A percentile compares a stretch with the other conserved stretches of the same genome.
phyloP scores from a whole-genome alignment of 257 asterid genomes.

The Gentiana macrophylla region DNA sequence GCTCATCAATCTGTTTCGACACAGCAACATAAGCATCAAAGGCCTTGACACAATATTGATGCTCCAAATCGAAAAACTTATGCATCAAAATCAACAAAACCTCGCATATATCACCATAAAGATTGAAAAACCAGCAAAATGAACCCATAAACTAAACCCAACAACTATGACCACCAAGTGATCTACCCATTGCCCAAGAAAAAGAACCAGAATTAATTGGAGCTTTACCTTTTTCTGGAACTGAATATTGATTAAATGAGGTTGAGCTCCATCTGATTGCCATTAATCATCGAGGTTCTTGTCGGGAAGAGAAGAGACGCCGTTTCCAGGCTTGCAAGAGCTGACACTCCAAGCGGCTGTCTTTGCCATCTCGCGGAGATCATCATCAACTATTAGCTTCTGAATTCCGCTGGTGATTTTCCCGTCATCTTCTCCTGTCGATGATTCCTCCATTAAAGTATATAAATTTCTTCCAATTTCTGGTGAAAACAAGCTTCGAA shows the following conservation, averaged over 20 bases:
- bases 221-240: constrained; percentile 92
- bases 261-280: constrained; percentile 99
- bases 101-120: too few relatives aligned
- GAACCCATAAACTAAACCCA: too few relatives aligned
- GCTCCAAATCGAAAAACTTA: too few relatives aligned
- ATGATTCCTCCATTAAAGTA: constrained; percentile 63
- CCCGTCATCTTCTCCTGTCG: constrained; percentile 90
- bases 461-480: too few relatives aligned
- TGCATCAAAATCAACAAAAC: too few relatives aligned
- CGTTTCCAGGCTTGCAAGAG: constrained; percentile 92
- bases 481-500: too few relatives aligned
- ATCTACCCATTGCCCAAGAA: too few relatives aligned
- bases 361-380: constrained; percentile 84
- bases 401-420: constrained; percentile 62
- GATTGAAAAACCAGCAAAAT: too few relatives aligned
- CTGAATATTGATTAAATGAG: constrained; percentile 87
- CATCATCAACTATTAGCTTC: constrained; percentile 57
- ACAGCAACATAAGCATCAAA: too few relatives aligned
- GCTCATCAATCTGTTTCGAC: too few relatives aligned
- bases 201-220: constrained; percentile 14
- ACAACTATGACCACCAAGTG: too few relatives aligned
- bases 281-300: constrained; percentile 88
- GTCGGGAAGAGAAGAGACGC: constrained; percentile 64
- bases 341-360: constrained; percentile 97
- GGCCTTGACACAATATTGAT: too few relatives aligned